Percentiles rank a stretch among this genome's conserved stretches.
These are phyloP conservation scores for Diaporthe sp. DNA, from an alignment of 2,329 filamentous ascomycete genomes.

Conservation along the genomic window DNA sequence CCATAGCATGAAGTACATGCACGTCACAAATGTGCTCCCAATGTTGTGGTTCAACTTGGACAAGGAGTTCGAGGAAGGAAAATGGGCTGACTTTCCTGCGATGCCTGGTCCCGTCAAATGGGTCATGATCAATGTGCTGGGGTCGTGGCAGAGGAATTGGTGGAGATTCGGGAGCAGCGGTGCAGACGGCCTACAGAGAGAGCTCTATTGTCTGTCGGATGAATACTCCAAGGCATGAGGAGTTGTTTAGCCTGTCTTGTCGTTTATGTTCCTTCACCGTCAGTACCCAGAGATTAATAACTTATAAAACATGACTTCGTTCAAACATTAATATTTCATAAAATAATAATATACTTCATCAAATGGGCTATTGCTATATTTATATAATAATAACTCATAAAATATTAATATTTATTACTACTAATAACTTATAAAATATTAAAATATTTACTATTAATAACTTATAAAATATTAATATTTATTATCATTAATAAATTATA, in stretches of 20 bases:
- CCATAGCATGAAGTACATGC: conserved; percentile 30
- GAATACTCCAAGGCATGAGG: background rate
- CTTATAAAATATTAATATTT: too few relatives aligned
- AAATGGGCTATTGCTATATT: too few relatives aligned
- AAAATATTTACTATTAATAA: too few relatives aligned
- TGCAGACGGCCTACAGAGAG: conserved; percentile 21
- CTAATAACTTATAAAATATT: too few relatives aligned
- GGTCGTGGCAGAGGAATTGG: conserved; percentile 12
- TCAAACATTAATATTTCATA: too few relatives aligned
- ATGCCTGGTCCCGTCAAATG: conserved; percentile 9
- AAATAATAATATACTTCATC: rapidly evolving
- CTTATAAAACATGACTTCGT: too few relatives aligned
- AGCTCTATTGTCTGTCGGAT: conserved; percentile 17
- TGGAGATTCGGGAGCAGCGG: conserved; percentile 26
- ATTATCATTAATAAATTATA: too few relatives aligned
- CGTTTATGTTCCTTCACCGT: too few relatives aligned
- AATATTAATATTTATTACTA: too few relatives aligned
- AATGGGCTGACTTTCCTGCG: conserved; percentile 7
- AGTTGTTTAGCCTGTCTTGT: background rate
- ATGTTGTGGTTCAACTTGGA: conserved; percentile 29
- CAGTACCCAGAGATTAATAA: too few relatives aligned
- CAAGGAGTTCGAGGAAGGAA: conserved; percentile 7
- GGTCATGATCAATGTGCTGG: conserved; percentile 20
- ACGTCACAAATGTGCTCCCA: conserved; percentile 12
- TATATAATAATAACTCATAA: too few relatives aligned